Evolutionary conservation across 305 asterid genomes (phyloP).

Genomic region (Fraxinus sp.): DNA sequence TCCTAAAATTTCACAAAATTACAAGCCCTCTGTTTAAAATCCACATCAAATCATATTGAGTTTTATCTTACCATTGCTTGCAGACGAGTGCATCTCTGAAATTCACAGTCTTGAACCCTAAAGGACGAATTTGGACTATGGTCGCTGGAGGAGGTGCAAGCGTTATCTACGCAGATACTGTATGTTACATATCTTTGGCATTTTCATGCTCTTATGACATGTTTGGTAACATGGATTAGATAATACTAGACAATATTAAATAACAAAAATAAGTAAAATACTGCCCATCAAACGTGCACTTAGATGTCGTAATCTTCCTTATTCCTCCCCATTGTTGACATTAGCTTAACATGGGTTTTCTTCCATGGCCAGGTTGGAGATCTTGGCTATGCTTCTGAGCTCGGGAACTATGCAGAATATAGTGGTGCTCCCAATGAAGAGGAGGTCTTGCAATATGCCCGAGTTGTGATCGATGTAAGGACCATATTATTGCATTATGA

Average conservation of each 20-base stretch:
- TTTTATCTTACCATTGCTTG: background rate
- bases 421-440: constrained; percentile 98
- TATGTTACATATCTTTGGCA: constrained; percentile 4
- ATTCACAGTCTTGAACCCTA: constrained; percentile 92
- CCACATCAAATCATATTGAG: background rate
- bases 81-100: constrained; percentile 97
- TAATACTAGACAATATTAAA: background rate
- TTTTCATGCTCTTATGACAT: background rate
- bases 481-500: constrained; percentile 1
- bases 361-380: constrained; percentile 68
- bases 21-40: background rate
- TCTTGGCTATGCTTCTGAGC: constrained; percentile 93
- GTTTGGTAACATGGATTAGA: background rate
- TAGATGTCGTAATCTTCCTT: background rate
- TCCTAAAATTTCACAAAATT: background rate
- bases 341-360: constrained; percentile 7
- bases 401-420: constrained; percentile 91
- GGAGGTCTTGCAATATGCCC: constrained; percentile 91
- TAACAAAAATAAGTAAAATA: background rate
- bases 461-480: constrained; percentile 92
- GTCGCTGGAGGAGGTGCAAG: constrained; percentile 99
- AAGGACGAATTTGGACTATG: constrained; percentile 96
- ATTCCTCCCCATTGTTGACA: background rate
- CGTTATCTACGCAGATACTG: constrained; percentile 92
- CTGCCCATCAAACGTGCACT: background rate